A percentile compares a stretch with the other conserved stretches of the same genome.
These are phyloP conservation scores for Plasmodium gaboni DNA, from an alignment of 169 alveolate species.

Conservation along the genomic window DNA sequence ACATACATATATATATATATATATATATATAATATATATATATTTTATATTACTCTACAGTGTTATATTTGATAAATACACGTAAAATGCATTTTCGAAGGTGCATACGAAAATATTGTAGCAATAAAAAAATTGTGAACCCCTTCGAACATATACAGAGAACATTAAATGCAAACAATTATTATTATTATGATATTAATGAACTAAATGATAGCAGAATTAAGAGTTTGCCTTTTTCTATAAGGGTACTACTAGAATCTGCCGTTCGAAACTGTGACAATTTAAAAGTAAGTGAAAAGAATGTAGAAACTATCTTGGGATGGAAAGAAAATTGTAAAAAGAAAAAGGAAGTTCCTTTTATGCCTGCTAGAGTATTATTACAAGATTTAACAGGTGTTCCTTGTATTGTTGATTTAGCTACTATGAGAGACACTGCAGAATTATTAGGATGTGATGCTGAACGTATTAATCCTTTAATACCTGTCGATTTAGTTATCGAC, in stretches of 20 bases:
- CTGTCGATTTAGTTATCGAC: conserved; percentile 96
- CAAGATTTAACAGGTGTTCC: conserved; percentile 98
- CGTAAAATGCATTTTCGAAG: no score
- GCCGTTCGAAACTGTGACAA: conserved; percentile 97
- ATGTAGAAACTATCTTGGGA: conserved; percentile 93
- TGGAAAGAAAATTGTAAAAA: conserved; percentile 89
- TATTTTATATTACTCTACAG: no score
- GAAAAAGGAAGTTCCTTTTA: conserved; percentile 95
- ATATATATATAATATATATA: no score
- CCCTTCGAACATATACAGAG: conserved; percentile 30
- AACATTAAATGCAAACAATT: conserved; percentile 10
- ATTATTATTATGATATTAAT: conserved; percentile 55
- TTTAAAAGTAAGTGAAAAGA: conserved; percentile 90
- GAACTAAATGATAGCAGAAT: conserved; percentile 83
- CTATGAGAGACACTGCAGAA: conserved; percentile 97
- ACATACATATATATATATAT: no score
- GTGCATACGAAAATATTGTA: conserved; percentile 11
- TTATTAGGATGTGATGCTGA: conserved; percentile 93
- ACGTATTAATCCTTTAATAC: conserved; percentile 94
- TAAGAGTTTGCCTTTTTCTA: conserved; percentile 91
- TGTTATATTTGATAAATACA: no score
- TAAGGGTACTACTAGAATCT: conserved; percentile 94
- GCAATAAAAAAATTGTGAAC: conserved; percentile 14
- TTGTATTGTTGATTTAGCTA: conserved; percentile 96
- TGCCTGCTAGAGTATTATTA: conserved; percentile 96